Evolutionary conservation across 805 yeast species (phyloP).

Genomic region (Limtongia smithiae): DNA sequence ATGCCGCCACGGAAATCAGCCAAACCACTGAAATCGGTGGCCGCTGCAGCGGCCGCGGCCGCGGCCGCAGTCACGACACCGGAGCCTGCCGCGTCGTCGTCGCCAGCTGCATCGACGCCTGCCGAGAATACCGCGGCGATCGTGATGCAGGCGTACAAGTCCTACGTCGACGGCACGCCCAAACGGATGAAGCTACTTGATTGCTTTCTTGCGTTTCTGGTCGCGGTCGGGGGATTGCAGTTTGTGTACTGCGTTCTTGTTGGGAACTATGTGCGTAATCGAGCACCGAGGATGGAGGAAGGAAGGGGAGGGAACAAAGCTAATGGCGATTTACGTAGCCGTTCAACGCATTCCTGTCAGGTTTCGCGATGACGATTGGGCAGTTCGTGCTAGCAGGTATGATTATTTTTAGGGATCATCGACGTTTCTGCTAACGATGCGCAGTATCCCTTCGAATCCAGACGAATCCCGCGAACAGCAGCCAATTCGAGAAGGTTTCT

Average conservation of each 20-base stretch:
- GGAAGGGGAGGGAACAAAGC: too few relatives aligned
- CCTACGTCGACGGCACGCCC: constrained; percentile 22
- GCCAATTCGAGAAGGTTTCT: constrained; percentile 44
- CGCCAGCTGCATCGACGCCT: too few relatives aligned
- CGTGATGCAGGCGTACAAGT: constrained; percentile 7
- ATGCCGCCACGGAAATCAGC: too few relatives aligned
- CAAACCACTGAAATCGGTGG: too few relatives aligned
- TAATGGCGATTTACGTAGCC: constrained; percentile 46
- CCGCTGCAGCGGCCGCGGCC: too few relatives aligned
- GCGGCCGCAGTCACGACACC: too few relatives aligned
- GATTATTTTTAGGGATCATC: neutral
- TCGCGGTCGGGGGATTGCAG: constrained; percentile 71
- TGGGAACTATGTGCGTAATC: constrained; percentile 60
- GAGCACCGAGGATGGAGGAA: neutral
- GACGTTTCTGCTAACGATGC: neutral
- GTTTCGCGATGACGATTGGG: constrained; percentile 87
- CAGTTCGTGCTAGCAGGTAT: constrained; percentile 81
- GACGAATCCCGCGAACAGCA: constrained; percentile 42
- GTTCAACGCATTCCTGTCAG: constrained; percentile 93
- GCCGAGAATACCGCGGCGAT: constrained; percentile 12
- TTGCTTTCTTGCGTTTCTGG: constrained; percentile 67
- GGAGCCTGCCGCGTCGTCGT: too few relatives aligned
- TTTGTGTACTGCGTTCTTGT: constrained; percentile 70
- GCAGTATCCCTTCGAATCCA: constrained; percentile 73
- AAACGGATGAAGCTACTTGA: constrained; percentile 59